A percentile compares a stretch with the other conserved stretches of the same genome.
Evolutionary conservation across 73 alveolate genomes (phyloP).

Genomic region (Stentor coeruleus): DNA sequence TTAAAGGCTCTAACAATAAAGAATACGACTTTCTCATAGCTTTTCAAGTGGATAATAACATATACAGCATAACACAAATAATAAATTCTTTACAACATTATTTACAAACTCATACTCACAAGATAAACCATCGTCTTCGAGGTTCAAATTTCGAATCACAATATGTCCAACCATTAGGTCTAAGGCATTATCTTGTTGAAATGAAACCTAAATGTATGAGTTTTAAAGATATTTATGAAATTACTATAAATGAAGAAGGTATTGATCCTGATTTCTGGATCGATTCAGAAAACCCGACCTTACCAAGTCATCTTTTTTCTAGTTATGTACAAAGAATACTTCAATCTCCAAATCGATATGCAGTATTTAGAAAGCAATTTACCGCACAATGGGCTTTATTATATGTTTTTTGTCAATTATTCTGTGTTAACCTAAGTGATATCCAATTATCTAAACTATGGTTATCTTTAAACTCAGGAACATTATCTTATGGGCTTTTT

Average conservation of each 20-base stretch:
- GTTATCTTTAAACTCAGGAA: constrained; percentile 8
- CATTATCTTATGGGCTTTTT: background rate
- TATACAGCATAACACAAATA: background rate
- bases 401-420: background rate
- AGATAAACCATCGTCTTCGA: background rate
- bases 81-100: background rate
- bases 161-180: background rate
- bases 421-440: background rate
- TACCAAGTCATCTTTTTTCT: background rate
- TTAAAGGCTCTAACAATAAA: constrained; percentile 18
- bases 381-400: constrained; percentile 21
- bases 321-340: background rate
- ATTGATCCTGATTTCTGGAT: background rate
- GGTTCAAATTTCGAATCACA: constrained; percentile 13
- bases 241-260: background rate
- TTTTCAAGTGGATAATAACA: background rate
- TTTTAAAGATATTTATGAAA: background rate
- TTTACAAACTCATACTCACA: background rate
- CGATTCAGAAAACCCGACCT: background rate
- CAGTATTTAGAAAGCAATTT: constrained; percentile 18
- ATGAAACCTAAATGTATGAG: background rate
- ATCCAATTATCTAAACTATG: background rate
- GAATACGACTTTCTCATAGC: background rate
- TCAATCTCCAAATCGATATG: constrained; percentile 12
- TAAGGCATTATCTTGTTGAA: background rate